Percentiles rank a stretch among this genome's conserved stretches.
These are phyloP conservation scores for Annulohypoxylon bovei DNA, from an alignment of 495 filamentous ascomycete genomes.

Conservation along the genomic window DNA sequence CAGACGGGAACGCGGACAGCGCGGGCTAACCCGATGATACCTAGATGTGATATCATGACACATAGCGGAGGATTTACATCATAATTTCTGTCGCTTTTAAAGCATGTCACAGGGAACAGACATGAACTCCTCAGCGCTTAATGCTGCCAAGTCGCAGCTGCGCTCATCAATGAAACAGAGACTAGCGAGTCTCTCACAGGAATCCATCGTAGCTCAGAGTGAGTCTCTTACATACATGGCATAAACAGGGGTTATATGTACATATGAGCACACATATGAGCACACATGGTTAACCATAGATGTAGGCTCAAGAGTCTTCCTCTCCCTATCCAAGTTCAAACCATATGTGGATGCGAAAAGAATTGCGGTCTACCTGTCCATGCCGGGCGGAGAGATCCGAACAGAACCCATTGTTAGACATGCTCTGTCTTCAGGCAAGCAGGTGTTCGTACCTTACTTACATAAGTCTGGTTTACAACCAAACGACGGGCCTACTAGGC, in stretches of 20 bases:
- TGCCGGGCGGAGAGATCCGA: conserved; percentile 84
- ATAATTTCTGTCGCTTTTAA: neutral
- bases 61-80: conserved; percentile 12
- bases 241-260: conserved; percentile 6
- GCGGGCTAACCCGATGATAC: conserved; percentile 21
- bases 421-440: conserved; percentile 79
- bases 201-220: conserved; percentile 76
- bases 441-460: conserved; percentile 91
- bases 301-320: conserved; percentile 67
- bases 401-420: conserved; percentile 82
- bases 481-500: conserved; percentile 61
- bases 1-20: conserved; percentile 17
- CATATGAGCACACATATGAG: conserved; percentile 12
- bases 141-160: conserved; percentile 77
- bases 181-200: conserved; percentile 65
- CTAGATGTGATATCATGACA: conserved; percentile 20
- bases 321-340: conserved; percentile 61
- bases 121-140: conserved; percentile 58
- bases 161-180: conserved; percentile 72
- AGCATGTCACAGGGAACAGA: conserved; percentile 37
- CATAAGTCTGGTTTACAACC: conserved; percentile 64
- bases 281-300: conserved; percentile 15
- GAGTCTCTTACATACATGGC: conserved; percentile 27
- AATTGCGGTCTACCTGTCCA: conserved; percentile 90
- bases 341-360: conserved; percentile 74